Conservation (phyloP, 2,329 filamentous ascomycete species). For the Colletotrichum orbiculare region DNA sequence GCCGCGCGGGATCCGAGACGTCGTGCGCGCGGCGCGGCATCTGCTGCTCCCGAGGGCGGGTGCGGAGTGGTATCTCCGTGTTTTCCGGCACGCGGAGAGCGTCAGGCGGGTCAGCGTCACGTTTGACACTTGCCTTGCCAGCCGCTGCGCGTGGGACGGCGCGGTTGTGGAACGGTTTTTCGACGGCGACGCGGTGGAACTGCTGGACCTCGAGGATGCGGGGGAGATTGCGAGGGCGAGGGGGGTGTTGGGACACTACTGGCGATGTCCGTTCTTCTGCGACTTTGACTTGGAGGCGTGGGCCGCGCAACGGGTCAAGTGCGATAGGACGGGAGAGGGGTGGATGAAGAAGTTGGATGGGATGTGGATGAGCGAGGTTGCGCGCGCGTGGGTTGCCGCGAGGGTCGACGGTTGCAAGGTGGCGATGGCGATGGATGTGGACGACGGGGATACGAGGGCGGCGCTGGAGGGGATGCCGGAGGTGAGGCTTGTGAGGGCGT, state of each 20-base stretch:
- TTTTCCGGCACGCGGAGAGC: background rate
- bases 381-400: constrained; percentile 23
- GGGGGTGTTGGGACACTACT: constrained; percentile 2
- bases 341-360: constrained; percentile 23
- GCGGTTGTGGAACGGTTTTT: constrained; percentile 6
- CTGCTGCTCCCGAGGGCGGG: constrained; percentile 23
- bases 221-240: constrained; percentile 20
- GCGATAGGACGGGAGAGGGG: background rate
- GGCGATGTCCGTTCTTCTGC: constrained; percentile 28
- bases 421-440: background rate
- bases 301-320: constrained; percentile 1
- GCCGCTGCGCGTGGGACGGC: constrained; percentile 15
- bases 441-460: background rate
- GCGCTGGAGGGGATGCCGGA: constrained; percentile 16
- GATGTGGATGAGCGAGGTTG: constrained; percentile 31
- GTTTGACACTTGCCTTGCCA: constrained; percentile 16
- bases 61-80: constrained; percentile 23
- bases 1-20: constrained; percentile 3
- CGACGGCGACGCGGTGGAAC: constrained; percentile 9
- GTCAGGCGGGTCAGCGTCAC: constrained; percentile 10
- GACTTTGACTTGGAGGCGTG: constrained; percentile 30
- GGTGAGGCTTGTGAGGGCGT: constrained; percentile 27
- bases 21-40: constrained; percentile 5
- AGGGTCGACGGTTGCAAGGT: background rate
- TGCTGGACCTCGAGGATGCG: constrained; percentile 23